Evolutionary conservation across 176 grass and related monocot genomes (phyloP), one percentile per base, ranked within the genome.

Genomic region (Tillandsia fasciculata): DNA sequence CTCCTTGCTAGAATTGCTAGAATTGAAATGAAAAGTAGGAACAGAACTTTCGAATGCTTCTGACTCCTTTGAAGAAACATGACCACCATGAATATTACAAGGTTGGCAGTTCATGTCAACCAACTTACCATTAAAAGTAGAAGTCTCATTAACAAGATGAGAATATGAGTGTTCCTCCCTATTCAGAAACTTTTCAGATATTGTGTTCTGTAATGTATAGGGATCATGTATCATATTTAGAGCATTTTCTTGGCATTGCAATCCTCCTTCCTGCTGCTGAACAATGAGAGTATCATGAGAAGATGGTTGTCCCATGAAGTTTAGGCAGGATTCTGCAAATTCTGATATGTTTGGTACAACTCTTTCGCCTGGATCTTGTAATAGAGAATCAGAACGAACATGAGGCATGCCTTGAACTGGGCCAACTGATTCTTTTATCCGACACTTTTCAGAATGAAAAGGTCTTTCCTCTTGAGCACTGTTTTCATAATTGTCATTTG

Each of bases 321-420:
- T 52, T 3, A 52, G 54, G 66, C 77, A 82, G 50, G 88, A 50
- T 57, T 28, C 76, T 70, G 74, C 52, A 64, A 63, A 49, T 71
- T 74, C 74, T 61, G 82, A 80, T n/a, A 82, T 67, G 72, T 72
- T 87, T 15, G 89, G 77, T 53, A 72, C 66, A 72, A 54, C 71
- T 42, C 48, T 52, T 17, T 70, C 73, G 66, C 28, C 54, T 22
- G 24, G 64, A 65, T 75, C 80, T 42, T 83, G 83, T 49, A 90
- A 22, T 68, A 85, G 63, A 76, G 94, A 82, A 72, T 93, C 82
- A 1, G 94, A 93, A 17, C 69, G 90, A 65, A 78, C 81, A 87
- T 87, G 88, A 50, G 81, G 65, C 79, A 89, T 83, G 57, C 79
- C 72, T 64, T 73, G 65, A 82, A 67, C 64, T 76, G 77, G 67